Base-by-base conservation (phyloP, 805 yeast species). In the Priceomyces melissophilus region DNA sequence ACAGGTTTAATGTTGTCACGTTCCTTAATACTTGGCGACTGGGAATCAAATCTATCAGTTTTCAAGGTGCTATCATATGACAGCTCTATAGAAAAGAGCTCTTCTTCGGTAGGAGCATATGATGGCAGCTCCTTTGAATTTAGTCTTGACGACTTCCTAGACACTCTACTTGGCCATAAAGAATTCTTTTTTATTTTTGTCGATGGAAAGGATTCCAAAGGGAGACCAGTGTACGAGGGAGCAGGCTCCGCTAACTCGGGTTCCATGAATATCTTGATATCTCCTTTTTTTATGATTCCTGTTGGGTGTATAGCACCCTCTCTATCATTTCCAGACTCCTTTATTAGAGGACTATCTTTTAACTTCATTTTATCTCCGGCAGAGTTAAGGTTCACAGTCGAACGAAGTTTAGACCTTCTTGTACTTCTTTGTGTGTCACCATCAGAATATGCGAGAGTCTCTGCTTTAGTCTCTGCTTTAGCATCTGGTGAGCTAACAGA, bases 161-260 rank as follows among this genome's bases (percentile, higher is more conserved):
- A 36, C 5, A 46, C 50, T 39, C 65, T 67, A 42, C 58, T 50
- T 20, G 79, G 73, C 79, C 84, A 74, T 36, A 74, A 58, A 12
- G 79, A 67, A 35, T 79, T 84, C 46, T 73, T 78, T 52, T 74
- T 78, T 29, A 77, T 64, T 52, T 77, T 82, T 3, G 69, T 60
- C 12, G 79, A 76, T 7, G 96, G 96, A 4, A 73, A 71, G n/a
- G 77, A 71, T 47, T 79, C 87, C 40, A 88, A 61, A 3, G 93
- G 84, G 31, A 79, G 69, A 2, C 96, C 96, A 0, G 91, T 82
- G 30, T 79, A 78, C 9, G 75, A 72, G 32, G 86, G 80, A 9
- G 65, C 58, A 0, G 84, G 79, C 29, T 69, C 74, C 1, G 78
- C 74, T 27, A 71, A 57, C 12, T 69, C 71, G 2, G 90, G 89